Evolutionary conservation across 257 asterid genomes (phyloP).

Genomic region (Haberlea rhodopensis): DNA sequence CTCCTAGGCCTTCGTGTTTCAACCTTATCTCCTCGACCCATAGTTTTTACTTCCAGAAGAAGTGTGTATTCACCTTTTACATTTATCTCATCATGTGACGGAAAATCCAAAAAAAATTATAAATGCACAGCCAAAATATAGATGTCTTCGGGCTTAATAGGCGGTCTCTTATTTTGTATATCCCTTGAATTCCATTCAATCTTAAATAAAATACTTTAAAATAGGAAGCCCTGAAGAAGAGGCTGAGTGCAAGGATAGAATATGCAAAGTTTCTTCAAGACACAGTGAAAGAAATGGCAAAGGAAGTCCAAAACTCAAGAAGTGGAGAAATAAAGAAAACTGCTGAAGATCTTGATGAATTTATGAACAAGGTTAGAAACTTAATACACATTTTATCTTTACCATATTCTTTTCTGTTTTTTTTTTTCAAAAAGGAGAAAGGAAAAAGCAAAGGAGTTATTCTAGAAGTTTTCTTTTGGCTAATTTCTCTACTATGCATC

Average conservation of each 20-base stretch:
- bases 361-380: constrained; percentile 70
- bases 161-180: constrained; percentile 7
- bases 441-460: constrained; percentile 15
- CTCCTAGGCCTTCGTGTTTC: neutral
- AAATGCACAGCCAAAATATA: constrained; percentile 9
- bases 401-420: neutral
- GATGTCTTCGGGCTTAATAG: constrained; percentile 17
- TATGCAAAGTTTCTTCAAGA: constrained; percentile 98
- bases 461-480: constrained; percentile 19
- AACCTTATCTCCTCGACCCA: neutral
- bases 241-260: constrained; percentile 81
- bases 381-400: neutral
- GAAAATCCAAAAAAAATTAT: constrained; percentile 14
- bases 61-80: constrained; percentile 6
- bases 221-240: constrained; percentile 83
- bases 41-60: neutral
- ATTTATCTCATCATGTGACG: neutral
- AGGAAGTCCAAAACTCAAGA: constrained; percentile 85
- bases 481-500: constrained; percentile 6
- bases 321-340: constrained; percentile 88
- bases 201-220: constrained; percentile 23
- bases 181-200: constrained; percentile 16
- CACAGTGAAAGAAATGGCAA: constrained; percentile 96
- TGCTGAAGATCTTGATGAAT: constrained; percentile 95
- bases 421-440: too few relatives aligned